Evolutionary conservation across 2,329 filamentous ascomycete genomes (phyloP), one percentile per base, ranked within the genome.

Genomic region (Corinectria fuckeliana): DNA sequence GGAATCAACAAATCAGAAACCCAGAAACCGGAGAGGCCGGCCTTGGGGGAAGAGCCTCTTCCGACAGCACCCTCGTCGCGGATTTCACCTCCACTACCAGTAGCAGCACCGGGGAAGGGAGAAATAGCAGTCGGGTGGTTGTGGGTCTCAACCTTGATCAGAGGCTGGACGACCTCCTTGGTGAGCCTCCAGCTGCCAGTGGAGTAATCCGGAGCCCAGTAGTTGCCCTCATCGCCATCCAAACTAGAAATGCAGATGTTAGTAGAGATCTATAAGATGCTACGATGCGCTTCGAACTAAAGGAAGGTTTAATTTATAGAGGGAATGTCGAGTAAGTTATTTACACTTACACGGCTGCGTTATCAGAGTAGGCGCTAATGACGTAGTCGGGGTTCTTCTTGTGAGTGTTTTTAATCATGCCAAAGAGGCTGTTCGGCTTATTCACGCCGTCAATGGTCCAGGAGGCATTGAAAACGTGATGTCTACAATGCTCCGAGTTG

Each of bases 41-140:
- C 92, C 78, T 98, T 98, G 16, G 95, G 94, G 69, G 87, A 91
- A 1, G 95, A 98, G 23, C 95, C 95, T 73, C 93, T 85, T 52
- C 95, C 95, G 6, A 98, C 95, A 7, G 95, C 91, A 54, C 93
- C 95, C 77, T 98, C 94, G 69, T 98, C 93, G 79, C 94, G 85
- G 68, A 98, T 97, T 75, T 98, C 94, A 69, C 95, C 95, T 68
- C 95, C 95, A 26, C 93, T 93, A 25, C 95, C 95, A 36, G 95
- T 99, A 7, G 95, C 95, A 9, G 95, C 95, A 71, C 95, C 95
- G 4, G 94, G 84, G 72, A 92, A 97, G 0, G 93, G 93, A 1
- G 93, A 97, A 52, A 99, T 96, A 8, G 94, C 94, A 5, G 95
- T 98, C 2, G 94, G 94, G 72, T 98, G 94, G 76, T 98, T 98